These are phyloP conservation scores for Trichomonascus vanleenenianus DNA, from an alignment of 805 yeast species.

Conservation along the genomic window DNA sequence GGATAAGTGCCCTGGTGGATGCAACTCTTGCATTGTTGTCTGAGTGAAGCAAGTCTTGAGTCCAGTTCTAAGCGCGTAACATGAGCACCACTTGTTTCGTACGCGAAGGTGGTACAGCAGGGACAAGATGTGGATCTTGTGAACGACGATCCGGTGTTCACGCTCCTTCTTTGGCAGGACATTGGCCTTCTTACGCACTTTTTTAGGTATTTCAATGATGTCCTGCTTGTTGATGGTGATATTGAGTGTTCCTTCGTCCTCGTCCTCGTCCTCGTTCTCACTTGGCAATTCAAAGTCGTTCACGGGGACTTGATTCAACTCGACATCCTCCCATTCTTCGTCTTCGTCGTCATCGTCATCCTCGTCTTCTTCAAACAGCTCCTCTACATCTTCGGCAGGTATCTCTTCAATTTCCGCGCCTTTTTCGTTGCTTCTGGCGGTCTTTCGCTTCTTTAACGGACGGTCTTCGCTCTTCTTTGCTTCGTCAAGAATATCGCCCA, in stretches of 20 bases:
- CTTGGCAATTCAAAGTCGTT: too few relatives aligned
- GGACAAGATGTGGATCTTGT: slow-evolving; percentile 47
- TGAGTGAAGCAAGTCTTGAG: slow-evolving; percentile 44
- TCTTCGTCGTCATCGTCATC: slow-evolving; percentile 28
- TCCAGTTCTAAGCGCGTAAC: slow-evolving; percentile 32
- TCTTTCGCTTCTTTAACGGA: slow-evolving; percentile 8
- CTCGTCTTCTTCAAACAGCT: slow-evolving; percentile 20
- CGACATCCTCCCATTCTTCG: slow-evolving; percentile 33
- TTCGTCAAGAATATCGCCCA: slow-evolving; percentile 11
- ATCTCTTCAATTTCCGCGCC: neutral
- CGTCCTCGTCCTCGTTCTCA: slow-evolving; percentile 1
- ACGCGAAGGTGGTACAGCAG: slow-evolving; percentile 60
- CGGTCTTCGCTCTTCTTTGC: slow-evolving; percentile 6
- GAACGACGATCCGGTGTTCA: slow-evolving; percentile 42
- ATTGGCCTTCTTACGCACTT: neutral
- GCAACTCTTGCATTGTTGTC: slow-evolving; percentile 39
- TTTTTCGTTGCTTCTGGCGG: neutral
- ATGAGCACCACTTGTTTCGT: slow-evolving; percentile 71
- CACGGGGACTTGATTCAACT: slow-evolving; percentile 9
- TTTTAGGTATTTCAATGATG: neutral
- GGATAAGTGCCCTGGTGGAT: slow-evolving; percentile 38
- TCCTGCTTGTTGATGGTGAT: slow-evolving; percentile 1
- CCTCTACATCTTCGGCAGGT: slow-evolving; percentile 1
- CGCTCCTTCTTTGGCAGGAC: slow-evolving; percentile 43
- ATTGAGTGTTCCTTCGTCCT: slow-evolving; percentile 1